Conservation (phyloP, 345 rosid genomes). For the Luvunga scandens region DNA sequence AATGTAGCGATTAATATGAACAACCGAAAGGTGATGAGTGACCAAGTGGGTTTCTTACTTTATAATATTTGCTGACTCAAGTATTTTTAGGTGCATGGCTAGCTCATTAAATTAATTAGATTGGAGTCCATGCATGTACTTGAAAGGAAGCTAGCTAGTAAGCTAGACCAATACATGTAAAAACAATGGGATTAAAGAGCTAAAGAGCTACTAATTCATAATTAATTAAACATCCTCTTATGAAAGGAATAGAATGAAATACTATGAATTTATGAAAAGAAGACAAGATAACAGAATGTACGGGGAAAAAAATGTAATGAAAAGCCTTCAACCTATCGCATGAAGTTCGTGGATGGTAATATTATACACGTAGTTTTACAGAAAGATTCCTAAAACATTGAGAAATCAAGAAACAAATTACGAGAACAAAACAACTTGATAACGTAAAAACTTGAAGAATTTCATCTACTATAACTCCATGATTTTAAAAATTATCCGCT, state of each 20-base stretch:
- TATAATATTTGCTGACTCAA: neutral
- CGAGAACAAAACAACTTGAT: neutral
- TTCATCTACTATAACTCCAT: conserved; percentile 26
- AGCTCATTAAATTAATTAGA: neutral
- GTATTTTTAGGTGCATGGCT: conserved; percentile 6
- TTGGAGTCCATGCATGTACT: conserved; percentile 18
- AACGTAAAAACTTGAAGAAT: neutral
- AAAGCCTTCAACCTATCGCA: conserved; percentile 8
- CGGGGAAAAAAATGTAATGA: neutral
- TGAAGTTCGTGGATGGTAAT: conserved; percentile 15
- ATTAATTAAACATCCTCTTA: neutral
- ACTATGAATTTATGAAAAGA: neutral
- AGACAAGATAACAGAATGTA: neutral
- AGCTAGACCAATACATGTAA: neutral
- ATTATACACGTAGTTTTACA: conserved; percentile 40
- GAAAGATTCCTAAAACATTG: conserved; percentile 2
- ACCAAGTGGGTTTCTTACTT: neutral
- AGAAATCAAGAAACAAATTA: conserved; percentile 7
- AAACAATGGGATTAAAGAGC: neutral
- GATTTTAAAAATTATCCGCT: conserved; percentile 48
- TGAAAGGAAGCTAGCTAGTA: neutral
- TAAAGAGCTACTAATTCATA: neutral
- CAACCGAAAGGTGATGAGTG: neutral
- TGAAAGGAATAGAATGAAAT: neutral
- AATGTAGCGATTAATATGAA: neutral